phyloP scores from a whole-genome alignment of 345 rosid species.

The Mercurialis annua region DNA sequence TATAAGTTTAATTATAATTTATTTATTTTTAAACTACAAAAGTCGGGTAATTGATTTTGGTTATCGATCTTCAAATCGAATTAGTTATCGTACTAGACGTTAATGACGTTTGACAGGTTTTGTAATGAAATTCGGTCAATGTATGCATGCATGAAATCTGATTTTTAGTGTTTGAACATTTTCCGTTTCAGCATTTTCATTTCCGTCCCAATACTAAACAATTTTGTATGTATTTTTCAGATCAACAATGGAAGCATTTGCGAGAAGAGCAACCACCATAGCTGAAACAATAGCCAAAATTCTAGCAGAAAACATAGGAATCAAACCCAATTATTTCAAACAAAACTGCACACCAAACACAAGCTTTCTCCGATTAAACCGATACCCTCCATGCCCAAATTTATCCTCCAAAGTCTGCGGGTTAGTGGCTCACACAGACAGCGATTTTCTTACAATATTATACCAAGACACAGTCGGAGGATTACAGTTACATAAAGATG shows the following conservation, averaged over 20 bases:
- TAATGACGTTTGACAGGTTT: too few species aligned
- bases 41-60: too few species aligned
- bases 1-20: too few species aligned
- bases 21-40: too few species aligned
- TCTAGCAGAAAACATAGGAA: conserved; percentile 42
- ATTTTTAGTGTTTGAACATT: too few species aligned
- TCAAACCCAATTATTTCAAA: conserved; percentile 38
- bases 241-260: conserved; percentile 36
- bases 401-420: conserved; percentile 49
- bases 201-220: too few species aligned
- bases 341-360: conserved; percentile 36
- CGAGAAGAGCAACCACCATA: conserved; percentile 30
- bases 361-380: conserved; percentile 58
- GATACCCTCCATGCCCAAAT: conserved; percentile 75
- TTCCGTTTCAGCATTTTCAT: too few species aligned
- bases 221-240: conserved; percentile 30
- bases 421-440: conserved; percentile 74
- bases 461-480: conserved; percentile 68
- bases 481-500: conserved; percentile 52
- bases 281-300: conserved; percentile 44
- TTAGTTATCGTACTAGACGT: too few species aligned
- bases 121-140: too few species aligned
- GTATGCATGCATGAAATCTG: too few species aligned
- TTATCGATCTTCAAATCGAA: too few species aligned
- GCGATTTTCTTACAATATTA: conserved; percentile 57